phyloP scores from a whole-genome alignment of 352 stramenopile species.

The Globisporangium megalacanthum region DNA sequence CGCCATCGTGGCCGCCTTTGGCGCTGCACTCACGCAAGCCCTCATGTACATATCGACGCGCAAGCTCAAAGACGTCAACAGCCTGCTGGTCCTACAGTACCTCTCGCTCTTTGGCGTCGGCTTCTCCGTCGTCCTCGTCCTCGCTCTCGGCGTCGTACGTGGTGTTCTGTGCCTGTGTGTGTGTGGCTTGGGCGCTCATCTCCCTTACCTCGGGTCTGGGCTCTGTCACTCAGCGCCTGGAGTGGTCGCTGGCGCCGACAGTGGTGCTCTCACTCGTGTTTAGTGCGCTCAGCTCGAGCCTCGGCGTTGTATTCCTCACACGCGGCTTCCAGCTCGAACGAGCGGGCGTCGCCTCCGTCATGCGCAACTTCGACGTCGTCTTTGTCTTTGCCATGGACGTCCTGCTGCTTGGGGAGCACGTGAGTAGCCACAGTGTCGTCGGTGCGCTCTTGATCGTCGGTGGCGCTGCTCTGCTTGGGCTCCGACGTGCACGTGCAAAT shows the following conservation, averaged over 20 bases:
- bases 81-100: constrained; percentile 33
- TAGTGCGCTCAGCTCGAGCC: constrained; percentile 37
- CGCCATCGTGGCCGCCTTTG: constrained; percentile 34
- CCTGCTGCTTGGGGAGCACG: constrained; percentile 38
- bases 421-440: constrained; percentile 55
- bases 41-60: constrained; percentile 50
- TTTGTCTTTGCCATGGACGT: constrained; percentile 58
- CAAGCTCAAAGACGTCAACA: constrained; percentile 37
- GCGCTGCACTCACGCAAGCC: constrained; percentile 39
- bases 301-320: constrained; percentile 53
- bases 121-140: constrained; percentile 21
- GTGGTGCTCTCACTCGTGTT: constrained; percentile 39
- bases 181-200: neutral
- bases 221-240: constrained; percentile 8
- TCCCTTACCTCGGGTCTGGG: no score
- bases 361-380: constrained; percentile 67
- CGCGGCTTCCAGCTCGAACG: constrained; percentile 55
- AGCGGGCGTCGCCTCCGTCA: constrained; percentile 54
- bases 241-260: constrained; percentile 13
- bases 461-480: constrained; percentile 43
- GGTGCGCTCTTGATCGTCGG: constrained; percentile 46
- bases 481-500: constrained; percentile 27
- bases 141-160: constrained; percentile 30
- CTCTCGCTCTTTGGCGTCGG: constrained; percentile 29
- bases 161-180: no score